Evolutionary conservation across 345 rosid genomes (phyloP).

Genomic region (Camelina sativa): DNA sequence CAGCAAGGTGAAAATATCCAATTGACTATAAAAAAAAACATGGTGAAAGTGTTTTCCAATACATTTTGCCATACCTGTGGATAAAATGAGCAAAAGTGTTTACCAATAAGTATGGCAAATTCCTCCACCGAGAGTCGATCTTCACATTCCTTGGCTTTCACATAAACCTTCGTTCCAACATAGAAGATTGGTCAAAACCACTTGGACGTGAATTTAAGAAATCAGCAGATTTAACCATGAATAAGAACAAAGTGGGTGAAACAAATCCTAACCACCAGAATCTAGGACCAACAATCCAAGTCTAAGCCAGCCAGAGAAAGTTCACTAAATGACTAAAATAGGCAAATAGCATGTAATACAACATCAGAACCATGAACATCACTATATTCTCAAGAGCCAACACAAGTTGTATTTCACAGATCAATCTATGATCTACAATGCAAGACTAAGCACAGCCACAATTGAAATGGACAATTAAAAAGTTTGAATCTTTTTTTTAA

Average conservation of each 20-base stretch:
- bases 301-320: neutral
- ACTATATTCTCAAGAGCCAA: neutral
- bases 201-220: neutral
- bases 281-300: neutral
- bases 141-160: conserved; percentile 79
- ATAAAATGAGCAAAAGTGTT: conserved; percentile 76
- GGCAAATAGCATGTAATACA: neutral
- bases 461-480: too few species aligned
- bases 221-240: neutral
- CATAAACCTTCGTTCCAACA: conserved; percentile 66
- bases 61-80: conserved; percentile 55
- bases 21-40: neutral
- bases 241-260: neutral
- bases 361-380: neutral
- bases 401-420: too few species aligned
- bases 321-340: neutral
- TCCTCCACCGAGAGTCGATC: conserved; percentile 75
- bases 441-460: too few species aligned
- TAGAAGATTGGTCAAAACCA: neutral
- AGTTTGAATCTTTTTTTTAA: neutral
- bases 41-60: neutral
- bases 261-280: conserved; percentile 1
- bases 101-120: conserved; percentile 79
- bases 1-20: neutral
- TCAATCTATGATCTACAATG: too few species aligned